A percentile compares a stretch with the other conserved stretches of the same genome.
Evolutionary conservation across 169 alveolate species (phyloP).

Genomic region (Eimeria tenella): DNA sequence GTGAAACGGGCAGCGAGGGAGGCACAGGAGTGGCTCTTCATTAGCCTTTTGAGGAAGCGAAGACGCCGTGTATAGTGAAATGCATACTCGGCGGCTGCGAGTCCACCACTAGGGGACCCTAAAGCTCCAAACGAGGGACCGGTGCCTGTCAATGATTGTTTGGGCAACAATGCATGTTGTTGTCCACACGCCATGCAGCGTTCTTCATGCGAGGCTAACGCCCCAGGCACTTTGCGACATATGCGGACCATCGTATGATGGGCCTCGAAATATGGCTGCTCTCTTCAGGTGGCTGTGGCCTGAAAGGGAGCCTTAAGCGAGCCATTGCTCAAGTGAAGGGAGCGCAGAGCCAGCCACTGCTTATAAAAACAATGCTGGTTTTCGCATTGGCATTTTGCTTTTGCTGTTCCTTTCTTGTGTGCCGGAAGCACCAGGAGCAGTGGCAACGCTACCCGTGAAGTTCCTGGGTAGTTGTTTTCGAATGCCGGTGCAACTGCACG

Average conservation of each 20-base stretch:
- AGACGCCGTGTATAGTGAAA: conserved; percentile 22
- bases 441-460: conserved; percentile 47
- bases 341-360: neutral
- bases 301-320: conserved; percentile 14
- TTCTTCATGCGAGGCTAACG: neutral
- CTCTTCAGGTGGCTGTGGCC: conserved; percentile 10
- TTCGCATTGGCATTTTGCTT: conserved; percentile 19
- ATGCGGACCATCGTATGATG: neutral
- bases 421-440: conserved; percentile 30
- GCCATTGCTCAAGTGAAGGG: conserved; percentile 37
- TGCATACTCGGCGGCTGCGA: conserved; percentile 25
- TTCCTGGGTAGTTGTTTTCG: conserved; percentile 57
- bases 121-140: conserved; percentile 54
- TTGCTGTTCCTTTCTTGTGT: neutral
- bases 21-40: conserved; percentile 55
- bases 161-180: conserved; percentile 34
- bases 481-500: conserved; percentile 48
- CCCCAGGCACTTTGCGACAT: neutral
- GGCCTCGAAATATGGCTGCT: conserved; percentile 33
- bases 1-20: conserved; percentile 54
- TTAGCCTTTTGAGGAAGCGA: conserved; percentile 33
- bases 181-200: conserved; percentile 43
- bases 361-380: neutral
- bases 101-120: conserved; percentile 48
- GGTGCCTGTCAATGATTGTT: conserved; percentile 62